These are phyloP conservation scores for Gastrodia elata DNA, from an alignment of 106 monocot genomes.

Conservation along the genomic window DNA sequence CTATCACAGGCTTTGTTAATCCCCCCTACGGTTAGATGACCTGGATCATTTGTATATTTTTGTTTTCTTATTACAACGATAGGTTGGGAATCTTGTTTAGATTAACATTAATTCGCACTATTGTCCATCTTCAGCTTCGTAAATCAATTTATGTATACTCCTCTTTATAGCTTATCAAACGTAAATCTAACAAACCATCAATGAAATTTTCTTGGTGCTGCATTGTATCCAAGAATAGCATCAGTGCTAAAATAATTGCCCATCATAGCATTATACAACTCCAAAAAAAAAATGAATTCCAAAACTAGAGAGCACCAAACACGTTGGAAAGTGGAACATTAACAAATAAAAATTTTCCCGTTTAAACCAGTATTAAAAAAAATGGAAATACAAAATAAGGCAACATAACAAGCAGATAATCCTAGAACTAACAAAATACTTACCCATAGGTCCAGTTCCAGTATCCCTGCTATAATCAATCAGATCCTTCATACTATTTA, in stretches of 20 bases:
- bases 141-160: neutral
- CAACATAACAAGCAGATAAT: neutral
- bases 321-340: neutral
- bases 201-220: neutral
- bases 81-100: neutral
- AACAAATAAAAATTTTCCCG: neutral
- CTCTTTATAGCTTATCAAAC: neutral
- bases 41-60: too few species aligned
- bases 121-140: neutral
- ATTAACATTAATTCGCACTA: neutral
- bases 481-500: conserved; percentile 95
- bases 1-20: neutral
- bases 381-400: neutral
- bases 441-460: conserved; percentile 80
- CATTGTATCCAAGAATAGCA: neutral
- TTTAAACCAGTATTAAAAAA: neutral
- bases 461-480: conserved; percentile 92
- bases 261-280: neutral
- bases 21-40: too few species aligned
- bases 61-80: too few species aligned
- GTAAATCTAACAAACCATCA: neutral
- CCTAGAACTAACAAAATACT: neutral
- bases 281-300: neutral
- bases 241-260: neutral
- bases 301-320: neutral